Conservation (phyloP, 2,329 filamentous ascomycete genomes). For the Moelleriella libera region DNA sequence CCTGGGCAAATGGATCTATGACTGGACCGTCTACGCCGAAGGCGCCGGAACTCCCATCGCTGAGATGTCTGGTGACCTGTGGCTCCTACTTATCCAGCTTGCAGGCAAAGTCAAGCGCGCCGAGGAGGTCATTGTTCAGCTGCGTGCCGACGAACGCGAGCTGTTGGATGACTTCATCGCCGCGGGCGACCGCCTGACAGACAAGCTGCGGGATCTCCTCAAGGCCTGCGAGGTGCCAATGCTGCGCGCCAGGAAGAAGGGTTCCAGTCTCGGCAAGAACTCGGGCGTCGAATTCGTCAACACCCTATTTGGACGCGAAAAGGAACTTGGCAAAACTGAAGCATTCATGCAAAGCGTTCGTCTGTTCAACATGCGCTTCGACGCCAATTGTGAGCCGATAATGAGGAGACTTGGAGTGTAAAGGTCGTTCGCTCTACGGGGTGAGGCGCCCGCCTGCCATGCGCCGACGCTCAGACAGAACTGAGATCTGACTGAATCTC, state of each 20-base stretch:
- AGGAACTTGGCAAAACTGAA: constrained; percentile 80
- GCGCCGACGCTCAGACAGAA: no score
- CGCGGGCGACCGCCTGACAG: constrained; percentile 73
- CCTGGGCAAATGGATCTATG: constrained; percentile 97
- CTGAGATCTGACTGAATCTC: no score
- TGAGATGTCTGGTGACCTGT: constrained; percentile 86
- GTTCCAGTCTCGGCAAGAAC: constrained; percentile 64
- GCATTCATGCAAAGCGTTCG: constrained; percentile 82
- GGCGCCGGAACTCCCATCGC: constrained; percentile 71
- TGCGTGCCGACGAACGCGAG: constrained; percentile 65
- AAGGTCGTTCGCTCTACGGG: no score
- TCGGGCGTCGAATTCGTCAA: constrained; percentile 92
- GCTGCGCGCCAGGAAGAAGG: constrained; percentile 73
- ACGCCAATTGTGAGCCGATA: constrained; percentile 68
- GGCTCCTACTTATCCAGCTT: constrained; percentile 87
- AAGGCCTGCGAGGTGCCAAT: constrained; percentile 90
- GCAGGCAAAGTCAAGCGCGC: constrained; percentile 88
- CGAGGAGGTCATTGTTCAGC: constrained; percentile 60
- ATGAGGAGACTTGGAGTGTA: no score
- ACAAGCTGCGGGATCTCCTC: constrained; percentile 72
- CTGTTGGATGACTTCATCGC: constrained; percentile 84
- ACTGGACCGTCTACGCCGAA: constrained; percentile 92
- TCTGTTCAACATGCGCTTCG: constrained; percentile 85
- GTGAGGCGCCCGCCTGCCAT: no score
- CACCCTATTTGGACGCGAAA: constrained; percentile 83